A percentile compares a stretch with the other conserved stretches of the same genome.
Conservation (phyloP, 345 rosid genomes). For the Arabidopsis thaliana region TAIR10.1 NC_003070.9:26427001-26427500, state of each 20-base stretch:
- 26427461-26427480: constrained; percentile 48
- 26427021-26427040: constrained; percentile 48
- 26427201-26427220: neutral
- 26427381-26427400: constrained; percentile 74
- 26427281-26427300: constrained; percentile 3
- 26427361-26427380: constrained; percentile 28
- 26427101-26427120: constrained; percentile 48
- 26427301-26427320: neutral
- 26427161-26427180: neutral
- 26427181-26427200: constrained; percentile 17
- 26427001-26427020: constrained; percentile 55
- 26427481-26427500: constrained; percentile 57
- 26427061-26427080: constrained; percentile 82
- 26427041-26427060: constrained; percentile 75
- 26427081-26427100: constrained; percentile 50
- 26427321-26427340: neutral
- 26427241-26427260: neutral
- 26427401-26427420: constrained; percentile 48
- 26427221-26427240: neutral
- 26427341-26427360: constrained; percentile 6
- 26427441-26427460: constrained; percentile 42
- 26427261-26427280: neutral
- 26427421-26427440: constrained; percentile 58
- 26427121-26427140: constrained; percentile 60
- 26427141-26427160: constrained; percentile 15